phyloP scores from a whole-genome alignment of 73 alveolate genomes.

The Uronychia setigera region DNA sequence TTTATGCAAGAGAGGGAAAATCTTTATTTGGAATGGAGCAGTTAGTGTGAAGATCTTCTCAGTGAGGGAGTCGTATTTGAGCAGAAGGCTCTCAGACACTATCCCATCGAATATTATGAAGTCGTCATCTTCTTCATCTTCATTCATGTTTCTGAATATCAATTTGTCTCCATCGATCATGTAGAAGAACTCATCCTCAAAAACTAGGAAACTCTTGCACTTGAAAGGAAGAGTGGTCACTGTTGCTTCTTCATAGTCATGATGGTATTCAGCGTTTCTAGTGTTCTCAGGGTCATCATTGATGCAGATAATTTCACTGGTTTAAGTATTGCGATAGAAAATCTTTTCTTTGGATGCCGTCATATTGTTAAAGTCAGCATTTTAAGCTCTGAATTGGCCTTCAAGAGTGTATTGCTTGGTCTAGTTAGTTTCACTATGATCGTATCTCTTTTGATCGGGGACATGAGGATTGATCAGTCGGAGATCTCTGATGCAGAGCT shows the following conservation, averaged over 20 bases:
- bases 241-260: neutral
- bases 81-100: neutral
- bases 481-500: neutral
- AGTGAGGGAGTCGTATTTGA: neutral
- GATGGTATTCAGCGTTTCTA: neutral
- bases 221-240: neutral
- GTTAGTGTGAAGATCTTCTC: neutral
- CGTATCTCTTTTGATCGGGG: neutral
- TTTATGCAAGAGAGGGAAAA: neutral
- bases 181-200: neutral
- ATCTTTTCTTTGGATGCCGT: neutral
- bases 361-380: neutral
- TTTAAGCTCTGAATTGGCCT: too few species aligned
- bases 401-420: neutral
- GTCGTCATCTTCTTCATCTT: constrained; percentile 1
- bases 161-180: neutral
- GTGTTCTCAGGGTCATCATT: neutral
- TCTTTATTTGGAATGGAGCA: neutral
- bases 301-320: neutral
- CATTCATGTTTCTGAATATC: neutral
- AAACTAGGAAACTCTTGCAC: neutral
- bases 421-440: neutral
- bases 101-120: neutral
- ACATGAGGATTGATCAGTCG: neutral
- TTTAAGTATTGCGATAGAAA: neutral